These are phyloP conservation scores for Luzula sylvatica DNA, from an alignment of 176 grass and related monocot genomes.

Conservation along the genomic window DNA sequence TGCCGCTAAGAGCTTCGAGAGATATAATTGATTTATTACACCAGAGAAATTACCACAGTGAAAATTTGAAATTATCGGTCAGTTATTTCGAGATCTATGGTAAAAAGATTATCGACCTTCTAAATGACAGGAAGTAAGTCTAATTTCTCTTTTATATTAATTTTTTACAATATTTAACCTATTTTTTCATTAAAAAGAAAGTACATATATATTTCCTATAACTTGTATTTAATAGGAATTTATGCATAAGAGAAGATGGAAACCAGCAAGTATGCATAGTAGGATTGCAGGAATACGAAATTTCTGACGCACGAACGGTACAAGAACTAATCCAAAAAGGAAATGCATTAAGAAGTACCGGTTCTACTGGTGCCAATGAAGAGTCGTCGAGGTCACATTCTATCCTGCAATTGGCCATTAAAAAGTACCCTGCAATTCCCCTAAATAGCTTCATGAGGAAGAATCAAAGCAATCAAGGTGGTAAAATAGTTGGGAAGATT, in stretches of 20 bases:
- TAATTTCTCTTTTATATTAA: neutral
- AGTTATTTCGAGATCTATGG: conserved; percentile 81
- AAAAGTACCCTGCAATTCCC: conserved; percentile 20
- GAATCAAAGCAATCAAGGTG: conserved; percentile 14
- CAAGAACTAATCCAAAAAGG: conserved; percentile 35
- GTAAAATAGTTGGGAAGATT: conserved; percentile 50
- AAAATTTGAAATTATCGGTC: conserved; percentile 60
- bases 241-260: conserved; percentile 46
- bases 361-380: conserved; percentile 31
- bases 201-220: neutral
- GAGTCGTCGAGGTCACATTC: conserved; percentile 51
- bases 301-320: conserved; percentile 31
- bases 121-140: conserved; percentile 52
- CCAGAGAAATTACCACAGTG: conserved; percentile 25
- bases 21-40: conserved; percentile 55
- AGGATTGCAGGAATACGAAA: conserved; percentile 50
- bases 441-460: conserved; percentile 20
- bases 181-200: neutral
- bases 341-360: conserved; percentile 36
- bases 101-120: conserved; percentile 73
- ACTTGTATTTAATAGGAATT: conserved; percentile 23
- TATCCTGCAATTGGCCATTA: conserved; percentile 36
- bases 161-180: neutral
- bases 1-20: conserved; percentile 55
- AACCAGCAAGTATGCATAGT: conserved; percentile 39